Percentiles rank a stretch among this genome's conserved stretches.
Evolutionary conservation across 345 rosid species (phyloP).

Genomic region (Salix viminalis): DNA sequence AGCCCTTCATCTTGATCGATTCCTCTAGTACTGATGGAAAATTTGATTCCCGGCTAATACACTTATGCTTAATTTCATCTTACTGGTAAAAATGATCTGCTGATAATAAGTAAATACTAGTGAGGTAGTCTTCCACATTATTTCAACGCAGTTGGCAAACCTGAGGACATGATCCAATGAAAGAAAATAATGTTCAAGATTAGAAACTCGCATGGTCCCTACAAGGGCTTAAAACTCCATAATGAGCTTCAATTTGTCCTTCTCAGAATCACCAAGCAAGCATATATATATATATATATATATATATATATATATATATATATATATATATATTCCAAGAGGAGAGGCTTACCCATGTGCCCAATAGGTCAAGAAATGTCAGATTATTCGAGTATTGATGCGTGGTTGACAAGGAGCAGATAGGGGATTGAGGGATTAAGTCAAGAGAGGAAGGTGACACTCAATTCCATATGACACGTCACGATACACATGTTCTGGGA

Average conservation of each 20-base stretch:
- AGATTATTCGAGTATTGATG: background rate
- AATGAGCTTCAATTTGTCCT: constrained; percentile 17
- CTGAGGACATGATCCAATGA: constrained; percentile 8
- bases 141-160: background rate
- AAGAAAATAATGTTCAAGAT: constrained; percentile 14
- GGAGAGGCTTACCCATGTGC: background rate
- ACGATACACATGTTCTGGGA: background rate
- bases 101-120: background rate
- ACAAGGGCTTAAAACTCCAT: background rate
- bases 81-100: too few species aligned
- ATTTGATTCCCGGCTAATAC: background rate
- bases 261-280: constrained; percentile 1
- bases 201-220: constrained; percentile 25
- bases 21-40: background rate
- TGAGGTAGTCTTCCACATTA: background rate
- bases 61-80: too few species aligned
- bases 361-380: background rate
- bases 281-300: background rate
- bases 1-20: too few species aligned
- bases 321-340: background rate
- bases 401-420: constrained; percentile 19
- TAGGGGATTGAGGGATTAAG: background rate
- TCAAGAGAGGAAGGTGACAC: constrained; percentile 19
- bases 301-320: background rate
- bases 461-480: background rate